Evolutionary conservation across 2,329 filamentous ascomycete genomes (phyloP), one percentile per base, ranked within the genome.

Genomic region (Trichoderma pleuroti): DNA sequence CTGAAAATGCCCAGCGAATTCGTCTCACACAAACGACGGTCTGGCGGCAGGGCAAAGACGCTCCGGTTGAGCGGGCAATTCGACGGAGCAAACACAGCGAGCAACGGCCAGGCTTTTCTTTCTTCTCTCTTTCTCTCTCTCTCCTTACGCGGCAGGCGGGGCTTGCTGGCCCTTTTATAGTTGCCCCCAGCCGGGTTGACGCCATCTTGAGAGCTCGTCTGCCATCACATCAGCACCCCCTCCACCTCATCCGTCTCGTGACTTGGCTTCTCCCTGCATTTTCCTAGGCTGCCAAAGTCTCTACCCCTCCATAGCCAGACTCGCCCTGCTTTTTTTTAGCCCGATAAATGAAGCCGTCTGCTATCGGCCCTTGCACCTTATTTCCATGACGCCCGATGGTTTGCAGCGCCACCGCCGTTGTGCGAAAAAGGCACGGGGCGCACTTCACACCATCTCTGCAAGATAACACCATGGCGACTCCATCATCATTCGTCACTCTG

Each of bases 161-260:
- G 70, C 52, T 42, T 66, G 32, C 54, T 34, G 52, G 59, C 67
- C 70, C 70, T 72, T 72, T 72, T 72, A 72, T 72, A 72, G 36
- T 70, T 72, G 61, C 70, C 49, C 12, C 34, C 49, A 26, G 42
- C 36, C 54, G n/a, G 60, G 49, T 67, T 68, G 63, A 71, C 62
- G 69, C 69, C 69, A 71, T 71, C 69, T 56, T 54, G 49, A 70
- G 34, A 34, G 36, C 61, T 65, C 26, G 7, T 46, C 36, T 66
- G 68, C 61, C 57, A 39, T 42, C 52, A 18, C 54, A 67, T 49
- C 59, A 64, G 61, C 63, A 39, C 54, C 39, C 54, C 56, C 60
- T 57, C 68, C 69, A 71, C 32, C 54, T 49, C 54, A 39, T 59
- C 52, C 24, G 32, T 71, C 69, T 69, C 70, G 70, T 71, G 70